These are phyloP conservation scores for Tolypocladium pustulatum DNA, from an alignment of 2,329 filamentous ascomycete species.

Conservation along the genomic window DNA sequence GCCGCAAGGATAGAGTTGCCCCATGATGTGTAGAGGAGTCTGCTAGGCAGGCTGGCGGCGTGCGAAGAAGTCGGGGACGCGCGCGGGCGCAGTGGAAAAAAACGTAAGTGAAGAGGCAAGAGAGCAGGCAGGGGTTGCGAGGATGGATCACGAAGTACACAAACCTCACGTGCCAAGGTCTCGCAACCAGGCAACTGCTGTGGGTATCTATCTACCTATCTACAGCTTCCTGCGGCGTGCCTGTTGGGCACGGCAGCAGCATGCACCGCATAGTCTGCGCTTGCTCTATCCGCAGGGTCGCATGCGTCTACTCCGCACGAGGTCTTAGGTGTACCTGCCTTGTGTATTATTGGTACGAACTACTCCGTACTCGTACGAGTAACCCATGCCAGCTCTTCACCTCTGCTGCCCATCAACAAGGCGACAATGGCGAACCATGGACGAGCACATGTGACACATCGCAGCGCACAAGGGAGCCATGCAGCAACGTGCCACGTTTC, in stretches of 20 bases:
- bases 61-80: background rate
- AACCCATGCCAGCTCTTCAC: background rate
- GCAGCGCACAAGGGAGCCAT: background rate
- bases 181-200: background rate
- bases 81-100: background rate
- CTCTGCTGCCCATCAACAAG: background rate
- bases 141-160: background rate
- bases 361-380: background rate
- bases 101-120: background rate
- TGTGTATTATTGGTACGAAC: background rate
- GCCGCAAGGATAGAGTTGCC: background rate
- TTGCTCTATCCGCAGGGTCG: background rate
- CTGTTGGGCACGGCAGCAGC: background rate
- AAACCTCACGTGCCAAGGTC: background rate
- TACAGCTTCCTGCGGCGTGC: background rate
- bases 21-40: background rate
- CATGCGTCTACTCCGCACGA: background rate
- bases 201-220: background rate
- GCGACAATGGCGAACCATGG: background rate
- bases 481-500: background rate
- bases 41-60: background rate
- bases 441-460: background rate
- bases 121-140: background rate
- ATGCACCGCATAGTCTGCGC: background rate
- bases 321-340: background rate